Evolutionary conservation across 1,284 basidiomycete genomes (phyloP), one percentile per base, ranked within the genome.

Genomic region (Heterobasidion irregulare): DNA sequence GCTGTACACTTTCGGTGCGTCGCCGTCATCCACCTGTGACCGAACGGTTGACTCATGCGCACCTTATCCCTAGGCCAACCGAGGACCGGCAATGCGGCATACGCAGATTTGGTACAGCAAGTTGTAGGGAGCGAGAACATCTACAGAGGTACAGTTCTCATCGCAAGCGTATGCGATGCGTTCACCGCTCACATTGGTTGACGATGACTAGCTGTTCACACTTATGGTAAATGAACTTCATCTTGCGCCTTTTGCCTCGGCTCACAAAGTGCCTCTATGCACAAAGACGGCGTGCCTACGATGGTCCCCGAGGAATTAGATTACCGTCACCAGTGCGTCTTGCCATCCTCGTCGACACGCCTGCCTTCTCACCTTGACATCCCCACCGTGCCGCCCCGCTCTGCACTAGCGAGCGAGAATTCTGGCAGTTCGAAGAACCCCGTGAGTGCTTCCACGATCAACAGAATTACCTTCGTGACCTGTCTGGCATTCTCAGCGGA

Each of bases 301-400:
- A 63, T 67, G 48, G 63, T 68, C 19, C 65, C 61, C 2, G 55
- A 58, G 45, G 54, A 50, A 26, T 70, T 58, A 63, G 75, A 54
- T 56, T 79, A 67, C 71, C 74, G 47, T 67, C 75, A 61, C 19
- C 77, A 79, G 61, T 62, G 46, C 33, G 57, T 26, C 26, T 53
- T 12, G 12, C 10, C 10, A 26, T 44, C n/a, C 35, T 48, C 44
- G 38, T 26, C 4, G 10, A 5, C 26, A 26, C 4, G 26, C 6
- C 26, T 26, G 26, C 26, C 5, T 15, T 15, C 16, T 15, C 7
- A 13, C 18, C 35, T 13, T 7, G 26, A 7, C 34, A 16, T 47
- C 2, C 34, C 13, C 45, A 34, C n/a, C 9, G 16, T 32, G 19
- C 6, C 16, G 16, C 18, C 44, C 16, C 34, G n/a, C 13, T 38